phyloP scores from a whole-genome alignment of 2,329 filamentous ascomycete genomes.

The Penicillium polonicum region DNA sequence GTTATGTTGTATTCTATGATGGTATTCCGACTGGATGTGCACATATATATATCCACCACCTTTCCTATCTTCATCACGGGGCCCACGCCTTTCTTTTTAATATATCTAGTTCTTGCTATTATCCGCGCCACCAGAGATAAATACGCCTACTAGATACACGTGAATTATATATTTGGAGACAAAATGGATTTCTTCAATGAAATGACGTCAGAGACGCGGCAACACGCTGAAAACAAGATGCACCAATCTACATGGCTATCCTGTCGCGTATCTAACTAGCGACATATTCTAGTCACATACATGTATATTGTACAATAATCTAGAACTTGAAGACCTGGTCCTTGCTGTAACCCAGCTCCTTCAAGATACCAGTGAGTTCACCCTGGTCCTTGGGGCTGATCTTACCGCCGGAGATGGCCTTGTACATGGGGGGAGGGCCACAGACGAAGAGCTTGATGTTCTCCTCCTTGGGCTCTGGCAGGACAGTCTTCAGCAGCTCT shows the following conservation, averaged over 20 bases:
- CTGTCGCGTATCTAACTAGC: not conserved
- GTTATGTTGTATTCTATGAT: not conserved
- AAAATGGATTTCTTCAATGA: not conserved
- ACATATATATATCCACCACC: not conserved
- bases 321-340: slow-evolving; percentile 98
- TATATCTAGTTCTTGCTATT: not conserved
- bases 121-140: not conserved
- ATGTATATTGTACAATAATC: slow-evolving; percentile 18
- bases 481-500: slow-evolving; percentile 89
- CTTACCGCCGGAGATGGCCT: slow-evolving; percentile 86
- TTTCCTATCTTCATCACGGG: not conserved
- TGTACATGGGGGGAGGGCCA: slow-evolving; percentile 89
- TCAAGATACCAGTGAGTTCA: slow-evolving; percentile 76
- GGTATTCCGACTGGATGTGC: not conserved
- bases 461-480: slow-evolving; percentile 85
- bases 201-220: slow-evolving; percentile 1
- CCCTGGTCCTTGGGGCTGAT: slow-evolving; percentile 91
- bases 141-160: not conserved
- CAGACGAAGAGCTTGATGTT: slow-evolving; percentile 98
- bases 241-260: slow-evolving; percentile 17
- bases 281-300: slow-evolving; percentile 15
- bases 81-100: too few species aligned
- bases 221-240: slow-evolving; percentile 19
- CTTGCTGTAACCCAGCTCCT: slow-evolving; percentile 78
- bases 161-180: not conserved